Base-by-base conservation (phyloP, 257 asterid species). In the Capsicum chinense region DNA sequence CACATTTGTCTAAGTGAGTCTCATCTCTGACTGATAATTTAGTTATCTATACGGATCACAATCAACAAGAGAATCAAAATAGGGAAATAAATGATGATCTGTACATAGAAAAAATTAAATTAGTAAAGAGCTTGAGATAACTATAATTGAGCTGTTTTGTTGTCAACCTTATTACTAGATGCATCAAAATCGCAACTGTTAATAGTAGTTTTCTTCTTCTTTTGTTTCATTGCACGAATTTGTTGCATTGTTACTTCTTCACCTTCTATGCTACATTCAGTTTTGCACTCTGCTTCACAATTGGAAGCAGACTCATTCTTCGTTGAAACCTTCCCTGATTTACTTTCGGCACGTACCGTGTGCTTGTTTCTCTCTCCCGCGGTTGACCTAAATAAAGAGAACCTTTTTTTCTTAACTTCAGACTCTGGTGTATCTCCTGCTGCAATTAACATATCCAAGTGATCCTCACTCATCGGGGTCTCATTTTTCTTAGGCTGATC, bases 401-500 rank as follows among this genome's bases (percentile, higher is more conserved):
- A 9, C 12, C 0, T 35, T 69, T 85, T 85, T 85, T 58, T 81
- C 88, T 74, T 88, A 44, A 81, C 79, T 84, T 84, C 82, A 56
- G 17, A 19, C 19, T 16, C 16, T 2, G 5, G 39, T 56, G 66
- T 19, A 4, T 50, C 58, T 76, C 78, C 69, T 26, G 17, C 73
- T 35, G 52, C 12, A 26, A 14, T 59, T 42, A 16, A 83, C 84
- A 73, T 87, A 81, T 19, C 9, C 44, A 66, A 13, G 21, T 68
- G 26, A 48, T 73, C 80, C 42, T 50, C 80, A 73, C 48, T 48
- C 21, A 1, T 19, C 17, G 33, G 58, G 11, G 6, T 73, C 52
- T 67, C 80, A 11, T 86, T 84, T 86, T 85, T 86, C 87, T 85
- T 84, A 33, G 80, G 74, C 83, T 68, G 90, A 82, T 79, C 87